Base-by-base conservation (phyloP, 805 yeast genomes). In the Zygotorulaspora chibaensis region DNA sequence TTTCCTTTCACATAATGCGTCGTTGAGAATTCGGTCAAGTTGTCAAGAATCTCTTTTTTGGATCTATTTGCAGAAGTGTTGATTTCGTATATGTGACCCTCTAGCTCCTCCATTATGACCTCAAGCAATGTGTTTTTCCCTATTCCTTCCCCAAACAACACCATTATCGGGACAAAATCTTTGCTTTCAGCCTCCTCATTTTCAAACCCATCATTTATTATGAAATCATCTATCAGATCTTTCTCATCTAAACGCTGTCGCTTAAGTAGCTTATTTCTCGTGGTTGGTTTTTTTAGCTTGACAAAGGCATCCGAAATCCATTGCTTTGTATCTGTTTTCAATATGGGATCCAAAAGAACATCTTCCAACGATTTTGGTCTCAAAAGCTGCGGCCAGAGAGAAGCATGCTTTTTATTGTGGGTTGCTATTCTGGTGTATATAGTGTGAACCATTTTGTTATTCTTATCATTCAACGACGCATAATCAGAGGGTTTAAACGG, bases 101-200 rank as follows among this genome's bases (percentile, higher is more conserved):
- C 69, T 8, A 82, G 52, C 37, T 79, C 80, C 8, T 76, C 69
- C 59, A 84, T 79, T 2, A 83, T 75, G 0, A 95, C 78, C 52
- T 85, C 77, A 0, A 91, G 72, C 0, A 89, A 65, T 0, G 88
- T 73, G 0, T 93, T 83, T 61, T 91, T 91, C 2, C 96, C 95
- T 9, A 79, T 71, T 0, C 96, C 95, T 0, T 72, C 59, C 0
- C 99, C 99, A 46, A 74, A 69, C 2, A 87, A 56, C 10, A 87
- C 77, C 59, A 84, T 64, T 2, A 85, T 59, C 0, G 93, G 91
- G 1, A 80, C 75, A 57, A 75, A 81, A 0, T 65, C 67, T 25
- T 59, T 40, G 8, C 53, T 59, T 11, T 55, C 58, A 1, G 56
- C 53, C 3, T 42, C 44, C 5, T 42, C 57, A 9, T 58, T 61